A percentile compares a stretch with the other conserved stretches of the same genome.
Evolutionary conservation across 2,329 filamentous ascomycete genomes (phyloP).

Genomic region (Colletotrichum melonis): DNA sequence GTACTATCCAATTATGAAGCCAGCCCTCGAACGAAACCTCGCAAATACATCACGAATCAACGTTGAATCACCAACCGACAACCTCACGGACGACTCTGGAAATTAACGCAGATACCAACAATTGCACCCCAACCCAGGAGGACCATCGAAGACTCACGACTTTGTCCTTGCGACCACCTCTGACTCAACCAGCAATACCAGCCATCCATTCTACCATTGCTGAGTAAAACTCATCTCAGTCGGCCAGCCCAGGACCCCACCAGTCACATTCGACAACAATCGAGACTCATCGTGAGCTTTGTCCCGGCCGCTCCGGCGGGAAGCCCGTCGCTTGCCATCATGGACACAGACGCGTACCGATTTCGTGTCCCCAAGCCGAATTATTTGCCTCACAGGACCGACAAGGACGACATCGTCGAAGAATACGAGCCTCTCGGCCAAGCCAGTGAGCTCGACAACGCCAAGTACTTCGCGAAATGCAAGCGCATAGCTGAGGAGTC

Average conservation of each 20-base stretch:
- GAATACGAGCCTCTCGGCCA: constrained; percentile 63
- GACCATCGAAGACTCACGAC: neutral
- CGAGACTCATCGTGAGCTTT: neutral
- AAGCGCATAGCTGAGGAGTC: constrained; percentile 68
- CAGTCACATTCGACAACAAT: constrained; percentile 7
- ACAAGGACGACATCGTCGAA: constrained; percentile 63
- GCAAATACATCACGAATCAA: constrained; percentile 24
- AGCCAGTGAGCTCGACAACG: constrained; percentile 65
- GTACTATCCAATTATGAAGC: constrained; percentile 18
- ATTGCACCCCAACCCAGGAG: neutral
- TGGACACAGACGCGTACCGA: constrained; percentile 50
- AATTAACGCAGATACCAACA: neutral
- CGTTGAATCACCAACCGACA: constrained; percentile 1
- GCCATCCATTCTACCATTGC: neutral
- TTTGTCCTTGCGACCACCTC: neutral
- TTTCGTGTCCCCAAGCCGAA: constrained; percentile 69
- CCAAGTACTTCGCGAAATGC: constrained; percentile 67
- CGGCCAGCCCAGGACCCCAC: neutral
- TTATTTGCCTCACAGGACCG: constrained; percentile 67
- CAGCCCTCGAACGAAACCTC: constrained; percentile 12
- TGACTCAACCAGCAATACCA: neutral
- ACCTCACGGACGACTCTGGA: neutral
- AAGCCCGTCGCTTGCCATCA: constrained; percentile 21
- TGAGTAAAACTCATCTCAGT: constrained; percentile 7
- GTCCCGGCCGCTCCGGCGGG: constrained; percentile 21